Evolutionary conservation across 768 basidiomycete genomes (phyloP), one percentile per base, ranked within the genome.

Genomic region (Suillus decipiens): DNA sequence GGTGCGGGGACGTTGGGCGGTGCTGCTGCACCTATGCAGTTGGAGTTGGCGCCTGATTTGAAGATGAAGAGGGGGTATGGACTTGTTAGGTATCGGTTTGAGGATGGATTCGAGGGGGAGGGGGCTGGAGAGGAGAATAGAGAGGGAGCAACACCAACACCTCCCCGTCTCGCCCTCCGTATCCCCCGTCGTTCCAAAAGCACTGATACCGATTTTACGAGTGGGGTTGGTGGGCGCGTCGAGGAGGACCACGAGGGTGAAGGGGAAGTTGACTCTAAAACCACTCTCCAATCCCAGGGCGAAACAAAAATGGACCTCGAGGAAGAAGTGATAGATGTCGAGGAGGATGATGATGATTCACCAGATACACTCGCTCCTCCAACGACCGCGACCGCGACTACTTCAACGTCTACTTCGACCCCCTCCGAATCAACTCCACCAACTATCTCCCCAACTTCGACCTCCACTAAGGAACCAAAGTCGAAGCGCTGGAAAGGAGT

Each of bases 1-100:
- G 86, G 86, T 62, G 86, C 90, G 0, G 87, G 85, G 3, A 85
- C 86, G 55, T 75, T 93, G 9, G 77, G 82, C 1, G 90, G 89
- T 19, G 82, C 82, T 3, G 84, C 86, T 8, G 82, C 87, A 0
- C 89, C 89, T 0, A 66, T 69, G 11, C 75, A 79, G 50, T 75
- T 68, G 57, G 77, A 77, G 33, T 80, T 80, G 68, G 86, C 79
- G 8, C 89, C 90, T 1, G 82, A 87, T 66, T 69, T 89, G 42
- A 82, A 48, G 48, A 48, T 15, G 22, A 48, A 84, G 67, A 76
- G 82, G 50, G 91, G 92, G 15, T 92, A 86, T 67, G 80, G 82
- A 58, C 77, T 94, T 10, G 86, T 85, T 2, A 78, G 92, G 78
- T 89, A 76, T 65, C n/a, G 53, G 11, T 28, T 70, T 61, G 43